Evolutionary conservation across 495 filamentous ascomycete species (phyloP).

Genomic region (Apiosordaria backusii): DNA sequence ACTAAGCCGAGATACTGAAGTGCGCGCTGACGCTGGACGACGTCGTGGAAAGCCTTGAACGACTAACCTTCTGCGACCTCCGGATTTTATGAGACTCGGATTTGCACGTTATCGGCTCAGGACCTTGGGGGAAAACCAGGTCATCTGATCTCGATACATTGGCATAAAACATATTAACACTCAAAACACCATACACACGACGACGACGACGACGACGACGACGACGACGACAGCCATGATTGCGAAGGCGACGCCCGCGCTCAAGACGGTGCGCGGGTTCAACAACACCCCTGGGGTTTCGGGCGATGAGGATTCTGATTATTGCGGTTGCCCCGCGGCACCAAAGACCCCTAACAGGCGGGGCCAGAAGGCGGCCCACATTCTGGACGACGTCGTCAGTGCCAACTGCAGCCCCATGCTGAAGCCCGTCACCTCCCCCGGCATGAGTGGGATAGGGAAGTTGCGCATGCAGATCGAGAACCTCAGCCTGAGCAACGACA

Average conservation of each 20-base stretch:
- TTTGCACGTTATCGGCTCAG: conserved; percentile 6
- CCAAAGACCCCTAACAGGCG: conserved; percentile 30
- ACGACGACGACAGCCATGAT: conserved; percentile 28
- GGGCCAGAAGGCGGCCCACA: conserved; percentile 21
- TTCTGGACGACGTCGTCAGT: conserved; percentile 53
- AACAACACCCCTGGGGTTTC: conserved; percentile 69
- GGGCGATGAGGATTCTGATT: conserved; percentile 81
- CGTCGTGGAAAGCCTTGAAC: conserved; percentile 48
- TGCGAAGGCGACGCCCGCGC: conserved; percentile 55
- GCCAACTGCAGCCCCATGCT: conserved; percentile 59
- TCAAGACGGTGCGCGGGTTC: conserved; percentile 74
- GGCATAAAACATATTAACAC: background rate
- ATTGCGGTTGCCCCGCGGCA: conserved; percentile 37
- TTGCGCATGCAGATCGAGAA: conserved; percentile 71
- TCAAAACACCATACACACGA: background rate
- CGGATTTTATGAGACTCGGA: conserved; percentile 3
- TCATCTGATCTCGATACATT: background rate
- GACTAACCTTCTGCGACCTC: conserved; percentile 9
- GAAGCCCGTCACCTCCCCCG: conserved; percentile 54
- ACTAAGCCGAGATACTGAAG: conserved; percentile 38
- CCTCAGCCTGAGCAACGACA: conserved; percentile 52
- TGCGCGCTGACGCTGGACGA: conserved; percentile 48
- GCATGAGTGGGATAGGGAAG: conserved; percentile 66
- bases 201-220: background rate
- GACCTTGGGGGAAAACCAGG: background rate